Evolutionary conservation across 1,139 yeast genomes (phyloP), one percentile per base, ranked within the genome.

Genomic region (Candida freyschussii): DNA sequence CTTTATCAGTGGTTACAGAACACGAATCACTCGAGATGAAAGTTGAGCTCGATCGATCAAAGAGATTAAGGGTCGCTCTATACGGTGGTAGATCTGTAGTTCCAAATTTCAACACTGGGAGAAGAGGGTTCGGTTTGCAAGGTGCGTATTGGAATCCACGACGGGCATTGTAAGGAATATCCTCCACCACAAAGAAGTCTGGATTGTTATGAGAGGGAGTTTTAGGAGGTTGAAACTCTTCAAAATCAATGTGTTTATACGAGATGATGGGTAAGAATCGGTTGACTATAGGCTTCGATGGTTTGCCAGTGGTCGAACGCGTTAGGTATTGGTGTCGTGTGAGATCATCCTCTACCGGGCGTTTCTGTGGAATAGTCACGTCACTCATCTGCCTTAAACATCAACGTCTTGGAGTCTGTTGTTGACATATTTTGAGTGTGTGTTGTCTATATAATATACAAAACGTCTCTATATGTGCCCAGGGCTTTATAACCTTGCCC

Each of bases 101-200:
- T 19, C 84, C 67, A 52, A 85, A 89, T 47, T 80, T 65, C 24
- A 78, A 64, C 14, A 82, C 70, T 3, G 63, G 59, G 43, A 86
- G 69, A 2, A 54, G 47, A 1, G 85, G 79, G 41, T 78, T 78
- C 0, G 95, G 89, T 8, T 78, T 70, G 54, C 96, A 85, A 21
- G 89, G 78, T 35, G 75, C 67, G 56, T 89, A 91, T 42, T 86
- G 76, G 62, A 80, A 91, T 1, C 95, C 93, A 34, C 94, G 63
- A 45, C 78, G 56, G 5, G 48, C 71, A 55, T 86, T 86, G 44
- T 74, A 64, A 0, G 96, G 96, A 33, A 77, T 74, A 38, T 87
- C 96, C 24, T 84, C 95, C 12, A 74, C 65, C 21, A 63, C 60
- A 44, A 56, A 70, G 46, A 76, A 70, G 8, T 52, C 53, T 5